These are phyloP conservation scores for Cyclotella baltica DNA, from an alignment of 108 stramenopile species.

Conservation along the genomic window DNA sequence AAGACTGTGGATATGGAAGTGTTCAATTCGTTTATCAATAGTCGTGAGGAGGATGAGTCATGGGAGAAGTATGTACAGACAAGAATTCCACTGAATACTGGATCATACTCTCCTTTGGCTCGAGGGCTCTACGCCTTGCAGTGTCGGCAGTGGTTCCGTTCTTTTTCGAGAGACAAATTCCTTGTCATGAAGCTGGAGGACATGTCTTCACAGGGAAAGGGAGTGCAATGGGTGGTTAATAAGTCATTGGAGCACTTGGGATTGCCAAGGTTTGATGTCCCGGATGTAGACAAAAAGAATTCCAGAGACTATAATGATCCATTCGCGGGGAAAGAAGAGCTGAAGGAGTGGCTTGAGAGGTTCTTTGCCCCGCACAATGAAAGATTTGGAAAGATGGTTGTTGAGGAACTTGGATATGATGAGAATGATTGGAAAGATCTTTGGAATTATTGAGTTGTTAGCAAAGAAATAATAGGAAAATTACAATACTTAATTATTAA, in stretches of 20 bases:
- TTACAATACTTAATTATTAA: too few species aligned
- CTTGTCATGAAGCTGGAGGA: constrained; percentile 86
- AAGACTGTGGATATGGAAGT: constrained; percentile 54
- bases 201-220: constrained; percentile 51
- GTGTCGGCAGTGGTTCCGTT: constrained; percentile 90
- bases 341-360: constrained; percentile 42
- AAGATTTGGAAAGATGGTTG: constrained; percentile 45
- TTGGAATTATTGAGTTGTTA: constrained; percentile 22
- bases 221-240: constrained; percentile 59
- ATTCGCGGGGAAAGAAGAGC: constrained; percentile 36
- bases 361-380: constrained; percentile 58
- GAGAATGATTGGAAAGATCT: constrained; percentile 41
- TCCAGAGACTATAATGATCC: constrained; percentile 46
- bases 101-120: constrained; percentile 86
- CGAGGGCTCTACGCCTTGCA: constrained; percentile 95
- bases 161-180: constrained; percentile 76
- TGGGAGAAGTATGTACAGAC: constrained; percentile 71
- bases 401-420: constrained; percentile 44
- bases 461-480: not conserved
- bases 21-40: constrained; percentile 63
- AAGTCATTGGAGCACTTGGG: constrained; percentile 58
- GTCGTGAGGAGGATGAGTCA: constrained; percentile 66
- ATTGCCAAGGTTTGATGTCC: constrained; percentile 54
- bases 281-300: constrained; percentile 50
- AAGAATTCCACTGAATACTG: constrained; percentile 83